A percentile compares a stretch with the other conserved stretches of the same genome.
phyloP scores from a whole-genome alignment of 257 asterid genomes.

The Pogostemon cablin region DNA sequence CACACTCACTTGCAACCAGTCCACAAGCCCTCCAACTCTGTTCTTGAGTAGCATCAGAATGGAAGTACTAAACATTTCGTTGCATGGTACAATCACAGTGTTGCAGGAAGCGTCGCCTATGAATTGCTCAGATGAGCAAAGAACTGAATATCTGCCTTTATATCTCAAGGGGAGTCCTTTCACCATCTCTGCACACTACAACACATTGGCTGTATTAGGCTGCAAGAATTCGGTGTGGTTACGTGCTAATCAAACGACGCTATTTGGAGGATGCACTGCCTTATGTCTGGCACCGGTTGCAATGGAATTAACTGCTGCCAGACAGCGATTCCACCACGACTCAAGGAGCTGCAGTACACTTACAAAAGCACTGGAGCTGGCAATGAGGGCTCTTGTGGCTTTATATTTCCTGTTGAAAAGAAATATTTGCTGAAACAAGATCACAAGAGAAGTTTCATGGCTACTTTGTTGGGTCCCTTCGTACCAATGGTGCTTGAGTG shows the following conservation, averaged over 20 bases:
- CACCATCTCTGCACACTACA: conserved; percentile 29
- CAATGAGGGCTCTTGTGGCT: conserved; percentile 32
- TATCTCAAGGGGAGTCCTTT: conserved; percentile 34
- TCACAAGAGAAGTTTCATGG: neutral
- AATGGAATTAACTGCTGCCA: conserved; percentile 46
- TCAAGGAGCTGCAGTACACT: conserved; percentile 20
- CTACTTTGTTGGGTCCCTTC: neutral
- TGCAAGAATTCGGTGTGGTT: conserved; percentile 34
- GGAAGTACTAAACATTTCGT: conserved; percentile 23
- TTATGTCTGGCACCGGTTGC: conserved; percentile 33
- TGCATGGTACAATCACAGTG: conserved; percentile 19
- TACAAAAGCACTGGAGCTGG: conserved; percentile 1
- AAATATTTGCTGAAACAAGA: conserved; percentile 29
- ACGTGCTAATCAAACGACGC: neutral
- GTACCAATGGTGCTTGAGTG: conserved; percentile 45
- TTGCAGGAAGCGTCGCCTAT: conserved; percentile 29
- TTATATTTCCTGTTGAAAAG: conserved; percentile 35
- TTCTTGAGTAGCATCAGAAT: conserved; percentile 35
- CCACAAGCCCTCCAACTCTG: conserved; percentile 30
- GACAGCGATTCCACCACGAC: conserved; percentile 15
- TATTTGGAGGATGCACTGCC: conserved; percentile 36
- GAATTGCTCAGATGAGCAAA: conserved; percentile 29
- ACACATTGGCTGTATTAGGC: conserved; percentile 34
- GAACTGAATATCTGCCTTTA: neutral
- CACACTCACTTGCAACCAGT: conserved; percentile 21